Evolutionary conservation across 2,329 filamentous ascomycete genomes (phyloP).

Genomic region (Colletotrichum melonis): DNA sequence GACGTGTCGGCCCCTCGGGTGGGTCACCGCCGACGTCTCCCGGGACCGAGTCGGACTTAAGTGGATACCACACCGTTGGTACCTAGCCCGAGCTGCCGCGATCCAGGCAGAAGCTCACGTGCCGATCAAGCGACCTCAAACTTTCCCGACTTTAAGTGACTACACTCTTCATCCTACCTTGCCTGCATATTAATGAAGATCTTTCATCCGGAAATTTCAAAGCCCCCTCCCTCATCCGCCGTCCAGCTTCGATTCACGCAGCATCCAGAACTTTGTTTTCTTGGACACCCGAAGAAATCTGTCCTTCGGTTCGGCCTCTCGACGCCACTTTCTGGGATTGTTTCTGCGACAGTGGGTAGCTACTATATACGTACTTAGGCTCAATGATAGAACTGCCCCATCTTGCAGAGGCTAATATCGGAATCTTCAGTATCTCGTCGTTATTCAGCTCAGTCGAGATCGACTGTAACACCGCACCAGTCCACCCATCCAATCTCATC

Average conservation of each 20-base stretch:
- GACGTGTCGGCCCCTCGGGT: background rate
- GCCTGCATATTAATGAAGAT: background rate
- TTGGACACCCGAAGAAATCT: background rate
- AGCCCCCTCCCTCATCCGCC: background rate
- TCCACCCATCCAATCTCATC: background rate
- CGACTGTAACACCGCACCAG: background rate
- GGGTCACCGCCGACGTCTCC: background rate
- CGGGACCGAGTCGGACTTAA: background rate
- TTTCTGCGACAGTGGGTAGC: background rate
- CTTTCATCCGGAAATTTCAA: background rate
- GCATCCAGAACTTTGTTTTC: background rate
- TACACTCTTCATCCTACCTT: background rate
- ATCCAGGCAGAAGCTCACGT: slow-evolving; percentile 31
- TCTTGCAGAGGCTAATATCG: background rate
- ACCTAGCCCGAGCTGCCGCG: background rate
- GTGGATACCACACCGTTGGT: background rate
- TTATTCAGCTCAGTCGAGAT: too few species aligned
- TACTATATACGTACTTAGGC: background rate
- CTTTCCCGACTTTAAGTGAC: background rate
- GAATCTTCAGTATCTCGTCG: background rate
- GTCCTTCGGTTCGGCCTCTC: background rate
- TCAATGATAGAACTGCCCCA: background rate
- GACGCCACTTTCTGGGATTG: background rate
- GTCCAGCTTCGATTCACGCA: background rate
- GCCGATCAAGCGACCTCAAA: background rate